Conservation (phyloP, 371 early-diverging fungal genomes). For the Capillidium heterosporum region DNA sequence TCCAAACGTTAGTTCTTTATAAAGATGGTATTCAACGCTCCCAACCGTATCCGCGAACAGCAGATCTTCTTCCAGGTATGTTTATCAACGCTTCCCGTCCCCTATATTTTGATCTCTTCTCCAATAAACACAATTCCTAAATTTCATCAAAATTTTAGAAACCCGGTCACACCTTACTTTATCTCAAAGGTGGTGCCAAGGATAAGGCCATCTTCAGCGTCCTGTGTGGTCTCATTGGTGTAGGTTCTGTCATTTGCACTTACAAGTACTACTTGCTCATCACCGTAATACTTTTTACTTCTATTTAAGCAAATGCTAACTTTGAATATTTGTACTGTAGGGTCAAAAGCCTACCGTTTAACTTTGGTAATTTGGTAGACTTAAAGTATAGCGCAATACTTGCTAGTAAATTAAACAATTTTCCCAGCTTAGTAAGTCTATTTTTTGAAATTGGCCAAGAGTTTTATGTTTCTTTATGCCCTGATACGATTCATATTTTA, state of each 20-base stretch:
- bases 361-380: too few species aligned
- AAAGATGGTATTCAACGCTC: background rate
- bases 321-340: background rate
- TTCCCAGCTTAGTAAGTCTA: too few species aligned
- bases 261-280: background rate
- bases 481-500: too few species aligned
- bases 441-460: too few species aligned
- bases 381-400: too few species aligned
- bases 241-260: background rate
- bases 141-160: background rate
- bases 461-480: too few species aligned
- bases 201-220: background rate
- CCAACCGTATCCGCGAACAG: background rate
- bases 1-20: too few species aligned
- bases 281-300: background rate
- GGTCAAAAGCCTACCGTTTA: too few species aligned
- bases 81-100: too few species aligned
- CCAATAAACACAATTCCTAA: background rate
- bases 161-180: background rate
- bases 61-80: conserved; percentile 2
- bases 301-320: too few species aligned
- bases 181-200: background rate
- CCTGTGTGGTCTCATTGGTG: background rate
- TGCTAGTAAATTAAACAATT: too few species aligned
- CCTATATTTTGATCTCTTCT: background rate